phyloP scores from a whole-genome alignment of 805 yeast genomes.

The Candida dajiaensis region DNA sequence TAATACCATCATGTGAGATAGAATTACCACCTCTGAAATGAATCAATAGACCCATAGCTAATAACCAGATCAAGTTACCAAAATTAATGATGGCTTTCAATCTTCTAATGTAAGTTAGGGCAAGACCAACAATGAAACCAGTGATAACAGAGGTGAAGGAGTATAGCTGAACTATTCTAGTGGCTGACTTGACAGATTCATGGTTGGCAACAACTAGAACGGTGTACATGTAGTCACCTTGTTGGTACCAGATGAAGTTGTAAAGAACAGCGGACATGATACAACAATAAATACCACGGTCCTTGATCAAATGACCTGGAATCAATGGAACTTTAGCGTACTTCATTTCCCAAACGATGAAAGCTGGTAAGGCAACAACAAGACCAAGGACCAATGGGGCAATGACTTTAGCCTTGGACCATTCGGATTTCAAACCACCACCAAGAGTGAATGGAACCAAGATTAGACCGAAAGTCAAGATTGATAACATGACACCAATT shows the following conservation, averaged over 20 bases:
- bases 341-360: slow-evolving; percentile 50
- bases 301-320: slow-evolving; percentile 33
- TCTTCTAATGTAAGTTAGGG: slow-evolving; percentile 43
- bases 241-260: slow-evolving; percentile 58
- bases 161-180: slow-evolving; percentile 54
- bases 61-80: slow-evolving; percentile 54
- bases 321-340: slow-evolving; percentile 37
- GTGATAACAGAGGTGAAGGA: slow-evolving; percentile 60
- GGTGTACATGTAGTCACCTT: slow-evolving; percentile 59
- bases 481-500: slow-evolving; percentile 50
- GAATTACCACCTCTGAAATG: slow-evolving; percentile 49
- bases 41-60: slow-evolving; percentile 54
- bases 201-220: slow-evolving; percentile 54
- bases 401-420: slow-evolving; percentile 54
- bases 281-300: slow-evolving; percentile 66
- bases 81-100: slow-evolving; percentile 54
- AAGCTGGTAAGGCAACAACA: slow-evolving; percentile 45
- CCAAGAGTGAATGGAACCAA: slow-evolving; percentile 67
- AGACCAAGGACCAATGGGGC: slow-evolving; percentile 60
- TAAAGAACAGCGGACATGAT: slow-evolving; percentile 48
- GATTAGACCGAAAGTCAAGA: slow-evolving; percentile 53
- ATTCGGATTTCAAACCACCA: slow-evolving; percentile 45
- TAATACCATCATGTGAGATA: slow-evolving; percentile 46
- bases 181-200: slow-evolving; percentile 54
- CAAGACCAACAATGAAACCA: slow-evolving; percentile 53